Percentiles rank a stretch among this genome's conserved stretches.
These are phyloP conservation scores for Teratosphaeria epicoccoides DNA, from an alignment of 2,329 filamentous ascomycete species.

Conservation along the genomic window DNA sequence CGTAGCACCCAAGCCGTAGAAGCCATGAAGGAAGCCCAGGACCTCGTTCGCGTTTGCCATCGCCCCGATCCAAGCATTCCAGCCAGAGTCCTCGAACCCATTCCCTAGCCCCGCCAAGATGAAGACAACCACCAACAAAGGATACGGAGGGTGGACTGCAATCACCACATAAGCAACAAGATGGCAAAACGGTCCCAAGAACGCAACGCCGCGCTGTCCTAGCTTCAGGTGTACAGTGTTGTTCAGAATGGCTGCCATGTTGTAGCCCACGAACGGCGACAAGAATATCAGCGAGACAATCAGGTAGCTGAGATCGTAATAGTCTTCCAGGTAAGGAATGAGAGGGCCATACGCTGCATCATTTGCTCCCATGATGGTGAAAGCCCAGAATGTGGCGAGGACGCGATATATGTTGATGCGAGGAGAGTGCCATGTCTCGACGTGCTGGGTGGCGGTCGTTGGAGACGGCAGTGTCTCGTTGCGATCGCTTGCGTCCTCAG, in stretches of 20 bases:
- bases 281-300: slow-evolving; percentile 58
- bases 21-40: slow-evolving; percentile 60
- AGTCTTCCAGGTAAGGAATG: slow-evolving; percentile 48
- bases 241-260: slow-evolving; percentile 52
- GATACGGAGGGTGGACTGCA: slow-evolving; percentile 57
- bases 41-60: slow-evolving; percentile 66
- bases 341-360: slow-evolving; percentile 47
- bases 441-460: slow-evolving; percentile 30
- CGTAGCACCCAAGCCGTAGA: slow-evolving; percentile 62
- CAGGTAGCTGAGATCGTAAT: slow-evolving; percentile 52
- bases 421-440: slow-evolving; percentile 55
- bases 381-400: slow-evolving; percentile 48
- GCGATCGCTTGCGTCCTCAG: slow-evolving; percentile 8
- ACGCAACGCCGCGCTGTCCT: slow-evolving; percentile 61
- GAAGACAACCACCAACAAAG: slow-evolving; percentile 54
- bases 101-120: slow-evolving; percentile 61
- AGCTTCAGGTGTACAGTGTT: slow-evolving; percentile 52
- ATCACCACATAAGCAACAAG: slow-evolving; percentile 55
- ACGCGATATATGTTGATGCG: slow-evolving; percentile 49
- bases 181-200: slow-evolving; percentile 53
- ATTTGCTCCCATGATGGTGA: slow-evolving; percentile 58
- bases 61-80: slow-evolving; percentile 56
- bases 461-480: slow-evolving; percentile 37
- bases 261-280: slow-evolving; percentile 56
- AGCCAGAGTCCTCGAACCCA: slow-evolving; percentile 54